Base-by-base conservation (phyloP, 164 flowering plant species). In the Dillenia turbinata region DNA sequence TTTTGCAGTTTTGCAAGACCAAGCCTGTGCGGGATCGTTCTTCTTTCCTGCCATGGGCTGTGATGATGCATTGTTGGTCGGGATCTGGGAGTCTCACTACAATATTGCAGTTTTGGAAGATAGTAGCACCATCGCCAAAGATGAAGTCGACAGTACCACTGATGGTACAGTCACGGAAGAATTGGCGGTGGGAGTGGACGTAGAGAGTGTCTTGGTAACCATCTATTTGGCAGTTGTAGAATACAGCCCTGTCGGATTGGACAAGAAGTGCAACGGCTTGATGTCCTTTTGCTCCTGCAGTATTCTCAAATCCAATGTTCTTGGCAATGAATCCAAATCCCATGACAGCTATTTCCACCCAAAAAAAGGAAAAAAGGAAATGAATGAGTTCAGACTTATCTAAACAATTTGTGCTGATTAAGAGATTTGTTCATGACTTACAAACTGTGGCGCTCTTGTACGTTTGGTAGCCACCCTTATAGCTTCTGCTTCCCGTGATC, bases 401-500 rank as follows among this genome's bases (percentile, higher is more conserved):
- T 11, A 11, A 14, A 16, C 15, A 49, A 49, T 8, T 16, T 49
- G 52, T 49, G 12, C 52, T 49, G 0, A 49, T 49, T 10, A 9
- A 11, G 15, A 5, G 0, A 49, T 19, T 19, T 19, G 22, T 19
- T 19, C 22, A 19, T 22, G 22, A 71, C 77, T 46, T 77, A 83
- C 90, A 66, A 52, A 78, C 71, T 1, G 85, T 73, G 19, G 84
- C 77, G 3, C 88, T 76, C 0, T 69, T 61, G 67, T 45, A 75
- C n/a, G 84, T 77, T 47, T 59, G 52, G 9, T 26, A 54, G 1
- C 85, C 85, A n/a, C 75, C 83, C 14, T 54, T 45, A 49, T 51
- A 80, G 72, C 70, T 80, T 61, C 52, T 59, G 65, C 52, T 69
- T 4, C 79, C 80, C 14, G 85, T 72, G 72, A 85, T 78, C 33